Evolutionary conservation across 2,329 filamentous ascomycete species (phyloP).

Genomic region (Aspergillus sp.): DNA sequence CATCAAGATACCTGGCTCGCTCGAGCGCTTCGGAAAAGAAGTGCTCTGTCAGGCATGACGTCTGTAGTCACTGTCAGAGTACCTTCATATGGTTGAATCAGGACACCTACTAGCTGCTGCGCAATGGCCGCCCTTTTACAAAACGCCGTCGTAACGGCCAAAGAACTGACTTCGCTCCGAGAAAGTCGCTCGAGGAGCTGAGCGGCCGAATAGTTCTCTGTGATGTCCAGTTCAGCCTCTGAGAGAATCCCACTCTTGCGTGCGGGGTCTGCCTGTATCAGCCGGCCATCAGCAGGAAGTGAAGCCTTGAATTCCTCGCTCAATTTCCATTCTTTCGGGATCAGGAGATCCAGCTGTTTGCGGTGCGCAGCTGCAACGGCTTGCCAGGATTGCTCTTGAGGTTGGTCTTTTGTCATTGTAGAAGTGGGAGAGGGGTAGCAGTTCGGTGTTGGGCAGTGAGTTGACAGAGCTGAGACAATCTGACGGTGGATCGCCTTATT

Average conservation of each 20-base stretch:
- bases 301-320: slow-evolving; percentile 11
- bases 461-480: background rate
- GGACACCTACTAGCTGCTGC: slow-evolving; percentile 25
- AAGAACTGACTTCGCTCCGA: slow-evolving; percentile 28
- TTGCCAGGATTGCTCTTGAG: slow-evolving; percentile 14
- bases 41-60: slow-evolving; percentile 54
- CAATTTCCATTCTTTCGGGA: slow-evolving; percentile 36
- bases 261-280: background rate
- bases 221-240: slow-evolving; percentile 50
- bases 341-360: slow-evolving; percentile 27
- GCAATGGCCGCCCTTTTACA: slow-evolving; percentile 35
- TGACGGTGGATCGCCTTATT: background rate
- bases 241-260: slow-evolving; percentile 43
- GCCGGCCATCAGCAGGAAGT: slow-evolving; percentile 3
- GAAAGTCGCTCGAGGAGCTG: slow-evolving; percentile 29
- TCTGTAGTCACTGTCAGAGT: slow-evolving; percentile 13
- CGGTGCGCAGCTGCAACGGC: slow-evolving; percentile 25
- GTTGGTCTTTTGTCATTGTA: background rate
- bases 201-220: slow-evolving; percentile 40
- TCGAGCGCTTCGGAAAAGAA: slow-evolving; percentile 52
- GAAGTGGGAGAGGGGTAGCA: background rate
- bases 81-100: background rate
- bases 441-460: background rate
- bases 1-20: slow-evolving; percentile 51
- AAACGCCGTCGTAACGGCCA: slow-evolving; percentile 51